Evolutionary conservation across 164 flowering plant genomes (phyloP).

Genomic region (grape (Vitis vinifera)): DNA sequence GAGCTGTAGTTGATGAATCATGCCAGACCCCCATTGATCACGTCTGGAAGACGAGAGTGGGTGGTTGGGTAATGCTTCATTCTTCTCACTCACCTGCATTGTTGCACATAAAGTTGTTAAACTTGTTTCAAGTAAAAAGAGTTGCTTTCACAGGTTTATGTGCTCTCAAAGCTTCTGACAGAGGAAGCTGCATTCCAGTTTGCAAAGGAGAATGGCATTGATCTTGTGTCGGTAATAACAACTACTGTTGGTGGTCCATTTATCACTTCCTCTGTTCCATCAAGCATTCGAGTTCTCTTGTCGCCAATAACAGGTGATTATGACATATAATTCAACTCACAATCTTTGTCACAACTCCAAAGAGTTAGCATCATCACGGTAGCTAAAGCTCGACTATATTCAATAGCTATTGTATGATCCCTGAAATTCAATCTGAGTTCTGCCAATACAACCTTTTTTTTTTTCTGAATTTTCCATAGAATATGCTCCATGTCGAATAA

Average conservation of each 20-base stretch:
- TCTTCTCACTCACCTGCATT: neutral
- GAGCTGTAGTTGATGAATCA: slow-evolving; percentile 57
- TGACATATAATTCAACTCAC: too few relatives aligned
- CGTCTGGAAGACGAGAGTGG: slow-evolving; percentile 48
- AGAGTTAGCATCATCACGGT: too few relatives aligned
- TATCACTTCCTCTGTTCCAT: slow-evolving; percentile 56
- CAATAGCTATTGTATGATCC: too few relatives aligned
- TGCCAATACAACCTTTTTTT: too few relatives aligned
- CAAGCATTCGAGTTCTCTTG: slow-evolving; percentile 63
- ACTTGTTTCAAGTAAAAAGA: neutral
- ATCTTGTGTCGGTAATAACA: slow-evolving; percentile 65
- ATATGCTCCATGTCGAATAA: too few relatives aligned
- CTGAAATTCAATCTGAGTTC: too few relatives aligned
- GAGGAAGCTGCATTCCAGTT: slow-evolving; percentile 70
- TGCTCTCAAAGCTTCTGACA: slow-evolving; percentile 60
- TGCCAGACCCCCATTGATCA: slow-evolving; percentile 46
- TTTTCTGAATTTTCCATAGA: too few relatives aligned
- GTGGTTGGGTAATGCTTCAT: slow-evolving; percentile 60
- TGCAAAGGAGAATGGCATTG: slow-evolving; percentile 56
- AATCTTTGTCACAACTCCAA: too few relatives aligned
- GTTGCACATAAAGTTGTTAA: neutral
- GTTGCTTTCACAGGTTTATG: slow-evolving; percentile 48
- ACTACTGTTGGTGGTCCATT: slow-evolving; percentile 72
- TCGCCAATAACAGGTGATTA: slow-evolving; percentile 66
- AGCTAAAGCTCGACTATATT: too few relatives aligned